A percentile compares a stretch with the other conserved stretches of the same genome.
Evolutionary conservation across 805 yeast genomes (phyloP).

Genomic region (Candida incommunis): DNA sequence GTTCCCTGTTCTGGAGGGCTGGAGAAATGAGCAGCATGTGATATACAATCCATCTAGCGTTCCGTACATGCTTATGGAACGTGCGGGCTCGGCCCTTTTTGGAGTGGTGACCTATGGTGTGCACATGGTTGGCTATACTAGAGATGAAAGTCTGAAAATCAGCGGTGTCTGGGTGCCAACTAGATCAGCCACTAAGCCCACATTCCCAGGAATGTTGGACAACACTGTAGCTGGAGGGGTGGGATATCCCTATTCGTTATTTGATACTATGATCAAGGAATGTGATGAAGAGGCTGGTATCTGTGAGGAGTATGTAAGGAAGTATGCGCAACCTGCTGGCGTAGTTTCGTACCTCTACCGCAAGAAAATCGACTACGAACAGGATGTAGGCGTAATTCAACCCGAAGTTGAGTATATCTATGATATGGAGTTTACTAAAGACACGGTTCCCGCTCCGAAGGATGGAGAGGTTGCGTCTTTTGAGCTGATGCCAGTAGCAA

Average conservation of each 20-base stretch:
- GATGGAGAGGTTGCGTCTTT: conserved; percentile 74
- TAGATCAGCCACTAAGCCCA: conserved; percentile 61
- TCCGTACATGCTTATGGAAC: conserved; percentile 60
- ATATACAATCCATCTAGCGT: conserved; percentile 41
- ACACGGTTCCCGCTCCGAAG: conserved; percentile 37
- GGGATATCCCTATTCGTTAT: conserved; percentile 62
- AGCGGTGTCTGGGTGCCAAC: conserved; percentile 66
- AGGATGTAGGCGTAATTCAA: conserved; percentile 49
- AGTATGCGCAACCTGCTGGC: conserved; percentile 40
- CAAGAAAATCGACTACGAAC: conserved; percentile 18
- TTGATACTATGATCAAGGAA: conserved; percentile 75
- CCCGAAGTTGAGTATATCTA: conserved; percentile 80
- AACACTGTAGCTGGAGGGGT: conserved; percentile 94
- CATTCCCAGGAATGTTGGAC: conserved; percentile 85
- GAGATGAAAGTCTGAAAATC: conserved; percentile 28
- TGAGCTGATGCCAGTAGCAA: conserved; percentile 42
- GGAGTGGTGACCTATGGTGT: conserved; percentile 88
- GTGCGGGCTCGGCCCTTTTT: conserved; percentile 65
- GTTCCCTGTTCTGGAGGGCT: conserved; percentile 26
- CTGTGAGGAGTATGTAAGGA: conserved; percentile 32
- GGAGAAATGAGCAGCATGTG: conserved; percentile 79
- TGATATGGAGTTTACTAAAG: conserved; percentile 46
- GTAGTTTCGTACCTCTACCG: conserved; percentile 42
- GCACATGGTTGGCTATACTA: conserved; percentile 68
- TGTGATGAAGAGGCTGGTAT: conserved; percentile 86